Conservation (phyloP, 306 rosid species). For the Begonia loranthoides region DNA sequence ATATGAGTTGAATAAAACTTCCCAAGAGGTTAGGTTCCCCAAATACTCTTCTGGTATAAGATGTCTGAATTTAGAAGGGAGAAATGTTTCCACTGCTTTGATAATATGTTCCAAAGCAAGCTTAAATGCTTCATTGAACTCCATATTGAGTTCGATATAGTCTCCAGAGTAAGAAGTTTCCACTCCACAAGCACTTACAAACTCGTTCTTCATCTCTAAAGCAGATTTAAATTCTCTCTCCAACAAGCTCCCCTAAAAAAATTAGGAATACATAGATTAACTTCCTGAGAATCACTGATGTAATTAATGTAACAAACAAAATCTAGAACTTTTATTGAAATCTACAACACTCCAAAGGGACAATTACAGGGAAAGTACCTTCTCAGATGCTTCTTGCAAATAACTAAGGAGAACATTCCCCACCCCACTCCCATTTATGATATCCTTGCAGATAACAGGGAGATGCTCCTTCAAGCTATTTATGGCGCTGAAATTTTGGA, state of each 20-base stretch:
- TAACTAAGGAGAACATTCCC: constrained; percentile 39
- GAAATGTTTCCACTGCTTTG: constrained; percentile 30
- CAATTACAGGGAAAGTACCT: constrained; percentile 26
- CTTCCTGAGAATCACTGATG: not conserved
- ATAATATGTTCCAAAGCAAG: constrained; percentile 32
- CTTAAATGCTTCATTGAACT: constrained; percentile 30
- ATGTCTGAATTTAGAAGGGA: constrained; percentile 17
- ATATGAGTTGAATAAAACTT: constrained; percentile 26
- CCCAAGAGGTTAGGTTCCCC: constrained; percentile 43
- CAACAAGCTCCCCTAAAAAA: constrained; percentile 36
- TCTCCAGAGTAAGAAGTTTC: constrained; percentile 6
- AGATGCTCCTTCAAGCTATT: constrained; percentile 35
- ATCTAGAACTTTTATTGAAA: not conserved
- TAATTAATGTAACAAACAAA: not conserved
- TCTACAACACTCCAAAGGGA: not conserved
- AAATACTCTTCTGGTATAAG: constrained; percentile 21
- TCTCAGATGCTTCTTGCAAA: constrained; percentile 37
- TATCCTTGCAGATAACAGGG: constrained; percentile 14
- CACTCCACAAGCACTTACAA: constrained; percentile 10
- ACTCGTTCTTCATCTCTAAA: constrained; percentile 8
- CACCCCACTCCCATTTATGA: constrained; percentile 32
- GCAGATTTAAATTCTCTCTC: constrained; percentile 43
- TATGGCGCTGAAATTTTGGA: constrained; percentile 39
- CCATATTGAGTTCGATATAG: constrained; percentile 15
- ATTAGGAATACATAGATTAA: not conserved